Base-by-base conservation (phyloP, 192 early-diverging fungal genomes). In the Chytriomyces hyalinus region DNA sequence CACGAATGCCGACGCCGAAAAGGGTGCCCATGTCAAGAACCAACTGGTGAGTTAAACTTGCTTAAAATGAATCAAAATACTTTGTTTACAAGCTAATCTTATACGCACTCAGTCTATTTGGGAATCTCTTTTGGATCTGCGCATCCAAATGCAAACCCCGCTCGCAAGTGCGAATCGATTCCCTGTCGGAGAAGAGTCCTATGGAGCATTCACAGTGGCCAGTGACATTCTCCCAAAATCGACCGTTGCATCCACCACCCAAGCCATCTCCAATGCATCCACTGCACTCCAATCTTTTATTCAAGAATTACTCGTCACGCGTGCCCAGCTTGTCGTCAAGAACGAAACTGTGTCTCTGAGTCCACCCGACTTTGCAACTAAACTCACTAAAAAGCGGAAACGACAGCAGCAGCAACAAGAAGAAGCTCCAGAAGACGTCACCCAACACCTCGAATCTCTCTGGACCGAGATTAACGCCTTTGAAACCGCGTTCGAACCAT, bases 21-120 rank as follows among this genome's bases (percentile, higher is more conserved):
- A 98, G 76, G 97, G 96, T 43, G 84, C 88, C n/a, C 93, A 97
- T 68, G 94, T 98, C 26, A 85, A 93, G 66, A 84, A 88, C n/a
- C 97, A 99, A 81, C 89, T 95, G 78, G 93, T 93, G 89, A 75
- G 28, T 60, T 22, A 68, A 7, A 74, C 22, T 78, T 73, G 36
- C 13, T 44, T 49, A 47, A 49, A 20, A 51, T 50, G 13, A 49
- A 65, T 49, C 49, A n/a, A 85, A 70, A 84, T 59, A 65, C 68
- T 8, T 51, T 26, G 43, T 47, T 67, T 46, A 24, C 36, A 13
- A 20, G 53, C 46, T 22, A n/a, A 80, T 46, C 24, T 53, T 45
- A 66, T 77, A 77, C 66, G 71, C 49, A n/a, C 45, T 11, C 24
- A 80, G 66, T n/a, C 15, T 10, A 68, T 79, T 6, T 82, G 70